Percentiles rank a stretch among this genome's conserved stretches.
These are phyloP conservation scores for Suhomyces bribrorum DNA, from an alignment of 1,139 yeast genomes.

Conservation along the genomic window DNA sequence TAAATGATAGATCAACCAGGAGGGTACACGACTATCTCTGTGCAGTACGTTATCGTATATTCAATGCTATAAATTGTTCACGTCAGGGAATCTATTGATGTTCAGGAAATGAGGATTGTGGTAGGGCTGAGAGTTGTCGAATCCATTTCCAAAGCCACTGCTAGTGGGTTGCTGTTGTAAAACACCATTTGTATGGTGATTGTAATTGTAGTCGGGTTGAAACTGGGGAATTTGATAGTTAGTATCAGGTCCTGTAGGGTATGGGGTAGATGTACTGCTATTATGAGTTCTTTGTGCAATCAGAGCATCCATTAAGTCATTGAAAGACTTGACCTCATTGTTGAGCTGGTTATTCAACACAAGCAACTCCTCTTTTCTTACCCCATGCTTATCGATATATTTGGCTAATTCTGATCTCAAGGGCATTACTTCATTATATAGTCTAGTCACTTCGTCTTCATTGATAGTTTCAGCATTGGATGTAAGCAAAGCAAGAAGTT, in stretches of 20 bases:
- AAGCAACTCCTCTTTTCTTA: slow-evolving; percentile 71
- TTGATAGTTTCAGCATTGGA: slow-evolving; percentile 31
- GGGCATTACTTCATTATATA: slow-evolving; percentile 71
- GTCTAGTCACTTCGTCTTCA: slow-evolving; percentile 49
- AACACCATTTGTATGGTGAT: slow-evolving; percentile 10
- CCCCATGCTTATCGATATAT: slow-evolving; percentile 72
- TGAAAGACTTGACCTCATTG: slow-evolving; percentile 67
- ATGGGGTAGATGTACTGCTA: slow-evolving; percentile 17
- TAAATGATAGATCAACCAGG: no score
- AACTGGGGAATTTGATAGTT: slow-evolving; percentile 3
- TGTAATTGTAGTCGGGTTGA: slow-evolving; percentile 7
- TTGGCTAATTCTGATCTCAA: slow-evolving; percentile 73
- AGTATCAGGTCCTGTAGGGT: slow-evolving; percentile 19
- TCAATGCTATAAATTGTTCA: slow-evolving; percentile 22
- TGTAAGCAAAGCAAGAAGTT: slow-evolving; percentile 49
- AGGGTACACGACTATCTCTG: no score
- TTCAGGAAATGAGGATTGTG: slow-evolving; percentile 27
- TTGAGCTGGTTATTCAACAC: slow-evolving; percentile 70
- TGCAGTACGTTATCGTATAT: neutral
- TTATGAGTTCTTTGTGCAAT: slow-evolving; percentile 28
- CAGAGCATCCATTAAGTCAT: slow-evolving; percentile 62
- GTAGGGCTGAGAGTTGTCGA: neutral
- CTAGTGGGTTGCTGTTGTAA: slow-evolving; percentile 38
- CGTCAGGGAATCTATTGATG: slow-evolving; percentile 33
- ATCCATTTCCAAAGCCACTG: slow-evolving; percentile 40